Conservation (phyloP, 176 grass and related monocot genomes). For the Eremochloa ophiuroides region DNA sequence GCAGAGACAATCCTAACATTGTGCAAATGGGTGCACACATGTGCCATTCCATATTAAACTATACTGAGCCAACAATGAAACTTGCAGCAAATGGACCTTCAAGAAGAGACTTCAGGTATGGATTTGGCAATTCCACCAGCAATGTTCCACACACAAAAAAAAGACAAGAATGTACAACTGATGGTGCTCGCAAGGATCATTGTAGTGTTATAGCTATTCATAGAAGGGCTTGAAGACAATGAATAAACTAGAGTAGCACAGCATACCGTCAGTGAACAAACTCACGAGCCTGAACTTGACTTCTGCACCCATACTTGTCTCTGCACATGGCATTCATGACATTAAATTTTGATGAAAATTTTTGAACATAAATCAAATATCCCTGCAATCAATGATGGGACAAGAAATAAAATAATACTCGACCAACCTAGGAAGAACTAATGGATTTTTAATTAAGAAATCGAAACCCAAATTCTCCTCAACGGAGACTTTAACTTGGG, state of each 20-base stretch:
- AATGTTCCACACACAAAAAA: no score
- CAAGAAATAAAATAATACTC: background rate
- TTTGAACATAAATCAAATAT: background rate
- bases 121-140: background rate
- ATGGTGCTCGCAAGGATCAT: slow-evolving; percentile 7
- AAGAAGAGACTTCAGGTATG: background rate
- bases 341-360: background rate
- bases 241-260: slow-evolving; percentile 3
- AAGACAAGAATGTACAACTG: background rate
- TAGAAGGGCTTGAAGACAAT: background rate
- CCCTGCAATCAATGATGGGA: background rate
- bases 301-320: slow-evolving; percentile 99
- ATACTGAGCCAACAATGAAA: background rate
- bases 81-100: background rate
- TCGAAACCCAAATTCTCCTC: background rate
- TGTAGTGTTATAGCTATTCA: background rate
- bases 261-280: slow-evolving; percentile 40
- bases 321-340: slow-evolving; percentile 42
- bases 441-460: background rate
- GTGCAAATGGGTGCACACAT: background rate
- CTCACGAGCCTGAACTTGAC: slow-evolving; percentile 76
- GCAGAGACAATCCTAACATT: background rate
- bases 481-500: background rate
- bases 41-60: background rate
- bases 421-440: background rate